Base-by-base conservation (phyloP, 352 stramenopile species). In the Globisporangium paroecandrum region DNA sequence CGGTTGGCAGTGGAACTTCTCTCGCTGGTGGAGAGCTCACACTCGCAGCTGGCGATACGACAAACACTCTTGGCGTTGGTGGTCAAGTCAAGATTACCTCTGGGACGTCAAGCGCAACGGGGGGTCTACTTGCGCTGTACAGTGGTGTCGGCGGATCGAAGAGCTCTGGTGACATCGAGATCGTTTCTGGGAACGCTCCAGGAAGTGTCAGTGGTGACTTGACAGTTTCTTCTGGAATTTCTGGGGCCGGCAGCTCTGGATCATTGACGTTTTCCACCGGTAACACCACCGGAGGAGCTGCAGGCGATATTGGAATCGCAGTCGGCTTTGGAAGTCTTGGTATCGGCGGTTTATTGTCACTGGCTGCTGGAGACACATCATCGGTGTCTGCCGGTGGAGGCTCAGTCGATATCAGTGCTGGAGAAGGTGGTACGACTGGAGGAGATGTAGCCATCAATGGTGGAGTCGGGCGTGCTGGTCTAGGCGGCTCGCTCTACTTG, bases 191-290 rank as follows among this genome's bases (percentile, higher is more conserved):
- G 58, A 62, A 70, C 58, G 70, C 67, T 32, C 63, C 63, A 8
- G 72, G 60, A 57, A 78, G 80, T 65, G 77, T 88, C 18, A 88
- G 81, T 71, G 81, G 81, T n/a, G 82, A 85, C 60, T 34, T 82
- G 13, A 57, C 65, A 46, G 65, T 87, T 61, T 72, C 64, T 41
- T 78, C 77, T 10, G 81, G 80, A 29, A 79, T 66, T 38, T 76
- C 80, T 4, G 74, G 71, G 18, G 68, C 73, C 62, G 80, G 80
- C n/a, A 86, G 66, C 25, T 85, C 80, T 38, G 80, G 80, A n/a
- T 76, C 69, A 15, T 54, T 85, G 18, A 79, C 71, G 7, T 58
- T 89, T 61, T 79, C 73, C 5, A 82, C 77, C 25, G 81, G 81
- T 29, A 73, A 61, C 59, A 77, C 78, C 10, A 65, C 75, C n/a